Conservation (phyloP, 208 protist species). For the Herpetomonas muscarum region DNA sequence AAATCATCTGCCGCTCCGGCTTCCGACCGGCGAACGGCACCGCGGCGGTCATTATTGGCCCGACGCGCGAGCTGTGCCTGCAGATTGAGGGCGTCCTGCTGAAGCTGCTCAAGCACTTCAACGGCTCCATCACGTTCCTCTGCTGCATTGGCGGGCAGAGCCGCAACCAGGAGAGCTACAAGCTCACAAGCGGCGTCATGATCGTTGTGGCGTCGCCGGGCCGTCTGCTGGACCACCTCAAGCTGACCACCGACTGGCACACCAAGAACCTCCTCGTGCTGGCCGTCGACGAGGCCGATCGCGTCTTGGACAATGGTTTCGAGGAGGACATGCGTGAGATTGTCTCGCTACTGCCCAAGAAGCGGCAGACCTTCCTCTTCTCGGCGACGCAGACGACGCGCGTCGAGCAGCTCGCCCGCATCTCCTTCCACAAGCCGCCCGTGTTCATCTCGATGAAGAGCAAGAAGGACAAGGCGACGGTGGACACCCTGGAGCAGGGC, state of each 20-base stretch:
- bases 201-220: conserved; percentile 91
- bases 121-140: conserved; percentile 85
- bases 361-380: conserved; percentile 98
- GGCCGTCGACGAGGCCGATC: conserved; percentile 99
- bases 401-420: conserved; percentile 94
- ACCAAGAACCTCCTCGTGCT: conserved; percentile 96
- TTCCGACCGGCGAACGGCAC: conserved; percentile 97
- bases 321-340: conserved; percentile 99
- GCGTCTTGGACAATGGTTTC: conserved; percentile 98
- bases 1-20: conserved; percentile 94
- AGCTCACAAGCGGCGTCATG: conserved; percentile 85
- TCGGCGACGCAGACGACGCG: conserved; percentile 99
- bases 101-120: conserved; percentile 92
- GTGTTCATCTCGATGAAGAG: conserved; percentile 97
- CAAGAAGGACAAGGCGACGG: conserved; percentile 89
- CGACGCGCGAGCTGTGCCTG: conserved; percentile 98
- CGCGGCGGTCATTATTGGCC: conserved; percentile 97
- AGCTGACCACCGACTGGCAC: conserved; percentile 96
- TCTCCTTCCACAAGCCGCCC: conserved; percentile 93
- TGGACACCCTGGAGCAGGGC: conserved; percentile 96
- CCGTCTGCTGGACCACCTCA: conserved; percentile 98
- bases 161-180: conserved; percentile 85
- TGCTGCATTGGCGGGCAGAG: conserved; percentile 91
- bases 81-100: conserved; percentile 97
- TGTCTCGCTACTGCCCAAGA: conserved; percentile 95